Conservation (phyloP, 495 filamentous ascomycete genomes). For the Podospora pseudocomata region DNA sequence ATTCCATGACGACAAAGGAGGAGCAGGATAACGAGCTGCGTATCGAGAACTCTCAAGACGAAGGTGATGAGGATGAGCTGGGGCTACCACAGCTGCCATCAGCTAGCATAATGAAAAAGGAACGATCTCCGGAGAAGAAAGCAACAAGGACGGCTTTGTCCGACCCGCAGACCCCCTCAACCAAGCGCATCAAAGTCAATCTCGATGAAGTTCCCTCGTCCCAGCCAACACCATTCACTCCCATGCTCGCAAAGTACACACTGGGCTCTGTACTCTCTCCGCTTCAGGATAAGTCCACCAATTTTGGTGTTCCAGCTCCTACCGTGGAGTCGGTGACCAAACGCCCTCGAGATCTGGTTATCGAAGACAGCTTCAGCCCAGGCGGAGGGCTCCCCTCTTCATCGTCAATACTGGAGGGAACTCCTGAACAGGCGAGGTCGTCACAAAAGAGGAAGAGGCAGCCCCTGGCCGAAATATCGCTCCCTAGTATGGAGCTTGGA, state of each 20-base stretch:
- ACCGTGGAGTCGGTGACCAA: constrained; percentile 29
- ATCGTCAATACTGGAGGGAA: constrained; percentile 1
- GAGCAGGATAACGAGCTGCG: constrained; percentile 27
- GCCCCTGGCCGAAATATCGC: constrained; percentile 26
- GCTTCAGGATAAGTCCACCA: constrained; percentile 38
- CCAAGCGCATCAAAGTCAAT: constrained; percentile 31
- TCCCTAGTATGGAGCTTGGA: constrained; percentile 12
- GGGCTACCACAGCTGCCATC: constrained; percentile 5
- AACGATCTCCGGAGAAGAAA: background rate
- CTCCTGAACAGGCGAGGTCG: constrained; percentile 15
- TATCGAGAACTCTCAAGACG: constrained; percentile 37
- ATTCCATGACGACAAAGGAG: constrained; percentile 25
- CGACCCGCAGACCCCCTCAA: background rate
- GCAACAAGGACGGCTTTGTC: background rate
- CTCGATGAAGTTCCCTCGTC: constrained; percentile 41
- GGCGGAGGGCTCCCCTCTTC: constrained; percentile 24
- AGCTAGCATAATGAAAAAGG: background rate
- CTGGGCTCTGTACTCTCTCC: constrained; percentile 33
- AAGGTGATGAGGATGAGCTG: constrained; percentile 16
- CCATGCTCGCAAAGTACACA: constrained; percentile 31
- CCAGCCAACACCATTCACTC: constrained; percentile 35
- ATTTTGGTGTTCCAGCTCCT: constrained; percentile 27
- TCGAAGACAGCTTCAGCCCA: constrained; percentile 42
- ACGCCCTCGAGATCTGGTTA: constrained; percentile 30
- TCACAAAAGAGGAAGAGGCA: constrained; percentile 16